Conservation (phyloP, 2,329 filamentous ascomycete genomes). For the Dactylellina sp. region DNA sequence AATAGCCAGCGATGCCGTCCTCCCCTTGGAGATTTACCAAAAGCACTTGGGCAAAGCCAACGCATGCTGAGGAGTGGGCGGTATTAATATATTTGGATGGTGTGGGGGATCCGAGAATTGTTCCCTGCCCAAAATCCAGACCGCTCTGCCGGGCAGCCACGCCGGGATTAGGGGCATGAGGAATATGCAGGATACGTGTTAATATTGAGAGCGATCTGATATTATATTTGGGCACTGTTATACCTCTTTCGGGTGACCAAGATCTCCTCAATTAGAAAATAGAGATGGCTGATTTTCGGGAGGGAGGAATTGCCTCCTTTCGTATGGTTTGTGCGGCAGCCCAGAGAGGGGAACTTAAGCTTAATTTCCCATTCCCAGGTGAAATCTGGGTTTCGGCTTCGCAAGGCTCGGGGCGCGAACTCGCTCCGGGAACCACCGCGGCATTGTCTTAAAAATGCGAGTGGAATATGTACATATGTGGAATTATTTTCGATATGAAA, state of each 20-base stretch:
- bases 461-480: background rate
- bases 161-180: constrained; percentile 26
- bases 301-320: constrained; percentile 10
- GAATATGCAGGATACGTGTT: constrained; percentile 48
- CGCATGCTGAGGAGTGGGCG: constrained; percentile 4
- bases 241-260: background rate
- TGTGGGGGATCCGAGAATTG: constrained; percentile 14
- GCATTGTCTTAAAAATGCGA: constrained; percentile 6
- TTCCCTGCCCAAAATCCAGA: constrained; percentile 23
- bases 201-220: constrained; percentile 43
- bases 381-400: background rate
- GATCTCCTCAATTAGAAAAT: background rate
- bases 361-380: constrained; percentile 31
- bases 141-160: constrained; percentile 37
- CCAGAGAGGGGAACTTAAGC: constrained; percentile 22
- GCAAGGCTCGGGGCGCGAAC: constrained; percentile 22
- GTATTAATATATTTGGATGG: constrained; percentile 8
- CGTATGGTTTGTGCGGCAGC: constrained; percentile 51
- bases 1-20: background rate
- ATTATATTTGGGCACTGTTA: constrained; percentile 11
- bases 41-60: constrained; percentile 21
- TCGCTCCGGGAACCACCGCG: constrained; percentile 28
- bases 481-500: background rate
- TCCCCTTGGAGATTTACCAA: background rate
- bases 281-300: too few species aligned